A percentile compares a stretch with the other conserved stretches of the same genome.
Conservation (phyloP, 129 eudicot genomes). For the Lactuca saligna region DNA sequence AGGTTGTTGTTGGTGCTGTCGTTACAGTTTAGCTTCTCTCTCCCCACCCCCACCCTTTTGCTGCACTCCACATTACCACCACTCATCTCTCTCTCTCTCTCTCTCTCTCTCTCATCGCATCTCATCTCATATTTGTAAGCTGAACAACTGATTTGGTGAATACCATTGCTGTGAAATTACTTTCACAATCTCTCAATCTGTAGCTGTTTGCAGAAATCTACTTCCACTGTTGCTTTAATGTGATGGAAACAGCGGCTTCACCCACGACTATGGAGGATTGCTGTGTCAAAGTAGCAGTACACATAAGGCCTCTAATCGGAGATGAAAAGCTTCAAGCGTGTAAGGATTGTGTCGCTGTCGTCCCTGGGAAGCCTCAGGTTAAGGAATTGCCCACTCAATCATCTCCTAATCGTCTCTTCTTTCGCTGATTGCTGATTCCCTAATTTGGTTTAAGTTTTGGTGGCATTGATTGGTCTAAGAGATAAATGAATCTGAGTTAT, state of each 20-base stretch:
- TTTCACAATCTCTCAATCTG: conserved; percentile 5
- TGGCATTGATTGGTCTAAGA: conserved; percentile 2
- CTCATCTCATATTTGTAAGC: not conserved
- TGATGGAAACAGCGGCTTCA: conserved; percentile 53
- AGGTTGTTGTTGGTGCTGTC: conserved; percentile 39
- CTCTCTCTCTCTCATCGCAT: conserved; percentile 1
- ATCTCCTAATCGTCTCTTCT: not conserved
- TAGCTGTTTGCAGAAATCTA: not conserved
- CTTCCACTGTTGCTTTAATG: conserved; percentile 21
- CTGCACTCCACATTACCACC: conserved; percentile 39
- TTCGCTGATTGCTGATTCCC: conserved; percentile 13
- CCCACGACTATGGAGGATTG: conserved; percentile 61
- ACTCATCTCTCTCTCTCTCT: conserved; percentile 29
- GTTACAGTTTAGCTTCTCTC: conserved; percentile 32
- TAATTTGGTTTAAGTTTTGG: conserved; percentile 1
- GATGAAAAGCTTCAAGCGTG: conserved; percentile 94
- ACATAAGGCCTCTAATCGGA: conserved; percentile 83
- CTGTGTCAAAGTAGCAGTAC: conserved; percentile 95
- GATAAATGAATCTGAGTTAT: not conserved
- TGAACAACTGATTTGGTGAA: not conserved
- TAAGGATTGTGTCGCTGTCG: conserved; percentile 80
- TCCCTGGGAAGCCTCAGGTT: conserved; percentile 91
- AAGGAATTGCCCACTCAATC: not conserved
- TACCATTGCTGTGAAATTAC: not conserved
- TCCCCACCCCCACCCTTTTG: conserved; percentile 26